A percentile compares a stretch with the other conserved stretches of the same genome.
phyloP scores from a whole-genome alignment of 768 basidiomycete genomes.

The Suillus paluster region DNA sequence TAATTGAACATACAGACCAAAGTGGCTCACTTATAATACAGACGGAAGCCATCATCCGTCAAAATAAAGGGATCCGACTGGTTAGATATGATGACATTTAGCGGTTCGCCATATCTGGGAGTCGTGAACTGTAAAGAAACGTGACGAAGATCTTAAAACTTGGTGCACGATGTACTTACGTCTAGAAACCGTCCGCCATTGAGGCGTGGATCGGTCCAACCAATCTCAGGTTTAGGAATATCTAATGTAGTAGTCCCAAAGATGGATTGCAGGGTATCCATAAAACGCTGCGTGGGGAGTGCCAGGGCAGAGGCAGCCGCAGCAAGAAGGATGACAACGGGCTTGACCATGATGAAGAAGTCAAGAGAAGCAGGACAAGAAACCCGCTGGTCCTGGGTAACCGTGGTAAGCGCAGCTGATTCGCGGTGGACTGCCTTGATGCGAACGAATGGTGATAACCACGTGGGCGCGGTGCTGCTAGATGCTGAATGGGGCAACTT shows the following conservation, averaged over 20 bases:
- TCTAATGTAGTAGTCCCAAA: slow-evolving; percentile 1
- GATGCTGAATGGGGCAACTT: not conserved
- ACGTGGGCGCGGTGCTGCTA: not conserved
- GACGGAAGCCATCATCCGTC: slow-evolving; percentile 69
- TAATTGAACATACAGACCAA: not conserved
- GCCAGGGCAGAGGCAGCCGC: not conserved
- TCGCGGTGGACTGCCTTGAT: not conserved
- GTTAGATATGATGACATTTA: slow-evolving; percentile 84
- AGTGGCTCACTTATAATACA: slow-evolving; percentile 63
- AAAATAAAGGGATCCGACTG: slow-evolving; percentile 81
- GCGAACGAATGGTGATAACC: not conserved
- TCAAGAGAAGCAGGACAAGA: not conserved
- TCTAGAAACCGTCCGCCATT: slow-evolving; percentile 79
- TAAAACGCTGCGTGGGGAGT: not conserved
- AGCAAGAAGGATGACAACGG: not conserved
- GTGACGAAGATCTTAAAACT: not conserved
- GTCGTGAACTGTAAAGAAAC: slow-evolving; percentile 60
- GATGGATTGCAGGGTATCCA: slow-evolving; percentile 3
- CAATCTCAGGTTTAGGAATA: slow-evolving; percentile 31
- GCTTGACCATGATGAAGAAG: slow-evolving; percentile 1
- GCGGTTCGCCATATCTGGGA: slow-evolving; percentile 71
- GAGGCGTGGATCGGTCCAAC: slow-evolving; percentile 71
- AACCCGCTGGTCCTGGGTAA: not conserved
- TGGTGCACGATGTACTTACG: slow-evolving; percentile 45
- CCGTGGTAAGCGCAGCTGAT: not conserved